Base-by-base conservation (phyloP, 108 stramenopile genomes). In the Epithemia pelagica region DNA sequence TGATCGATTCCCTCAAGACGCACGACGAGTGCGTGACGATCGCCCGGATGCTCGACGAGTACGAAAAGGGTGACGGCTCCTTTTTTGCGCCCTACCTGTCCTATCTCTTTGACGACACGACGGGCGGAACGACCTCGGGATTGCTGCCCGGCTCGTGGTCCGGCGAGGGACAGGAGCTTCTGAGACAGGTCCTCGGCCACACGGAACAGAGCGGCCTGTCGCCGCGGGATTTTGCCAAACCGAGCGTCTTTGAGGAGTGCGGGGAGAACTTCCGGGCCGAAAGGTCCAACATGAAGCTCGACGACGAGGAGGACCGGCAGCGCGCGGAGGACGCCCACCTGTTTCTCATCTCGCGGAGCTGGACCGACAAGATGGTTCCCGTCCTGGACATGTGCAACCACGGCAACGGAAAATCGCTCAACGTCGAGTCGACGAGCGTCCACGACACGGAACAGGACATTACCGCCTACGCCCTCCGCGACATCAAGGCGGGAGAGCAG, bases 301-400 rank as follows among this genome's bases (percentile, higher is more conserved):
- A n/a, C n/a, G n/a, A n/a, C n/a, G n/a, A n/a, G n/a, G n/a, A n/a
- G n/a, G n/a, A n/a, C n/a, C n/a, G n/a, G n/a, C n/a, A n/a, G n/a
- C n/a, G n/a, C n/a, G 20, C 59, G 2, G 74, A 74, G 70, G 32
- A 56, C 29, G 74, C 69, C 25, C 53, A 63, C 64, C 31, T 69
- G 5, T 55, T 32, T 23, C 64, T 53, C 28, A 25, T 66, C 5
- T 31, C 51, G 22, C 64, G 74, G 24, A 54, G 54, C 19, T 55
- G 63, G 69, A 64, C 67, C 30, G 69, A 65, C 24, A 64, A 67
- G n/a, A 26, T 79, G 24, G 60, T 75, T 0, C 78, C 78, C 0
- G 28, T 75, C 21, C 54, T 76, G 37, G 78, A 79, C 32, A 67
- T 72, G 46, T 52, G 61, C 24, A 75, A 71, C 24, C 78, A 79